Evolutionary conservation across 352 stramenopile species (phyloP).

Genomic region (Globisporangium rhizosaccharum): DNA sequence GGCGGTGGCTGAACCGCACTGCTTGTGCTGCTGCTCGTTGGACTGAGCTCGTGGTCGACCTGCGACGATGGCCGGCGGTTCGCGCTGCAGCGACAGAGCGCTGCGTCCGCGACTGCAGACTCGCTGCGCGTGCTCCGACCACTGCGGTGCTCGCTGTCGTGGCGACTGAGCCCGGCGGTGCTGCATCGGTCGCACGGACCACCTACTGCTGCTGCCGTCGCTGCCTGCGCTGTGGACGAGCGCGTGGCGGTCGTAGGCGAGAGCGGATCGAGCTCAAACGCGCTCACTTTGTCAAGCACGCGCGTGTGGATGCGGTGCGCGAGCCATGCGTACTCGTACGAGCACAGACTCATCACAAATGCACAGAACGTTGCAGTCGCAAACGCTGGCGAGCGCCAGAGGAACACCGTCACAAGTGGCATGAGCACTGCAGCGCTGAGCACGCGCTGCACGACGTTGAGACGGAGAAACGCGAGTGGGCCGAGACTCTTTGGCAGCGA

Average conservation of each 20-base stretch:
- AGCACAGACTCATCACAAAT: slow-evolving; percentile 54
- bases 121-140: slow-evolving; percentile 28
- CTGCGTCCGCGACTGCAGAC: slow-evolving; percentile 15
- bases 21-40: slow-evolving; percentile 19
- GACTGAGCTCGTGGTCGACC: slow-evolving; percentile 16
- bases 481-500: background rate
- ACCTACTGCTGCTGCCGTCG: background rate
- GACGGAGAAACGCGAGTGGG: slow-evolving; percentile 14
- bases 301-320: slow-evolving; percentile 58
- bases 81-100: background rate
- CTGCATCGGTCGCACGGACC: background rate
- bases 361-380: slow-evolving; percentile 62
- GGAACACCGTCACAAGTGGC: slow-evolving; percentile 58
- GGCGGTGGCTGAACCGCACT: slow-evolving; percentile 1
- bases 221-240: slow-evolving; percentile 1
- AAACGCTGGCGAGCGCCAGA: slow-evolving; percentile 60
- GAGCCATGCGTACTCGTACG: slow-evolving; percentile 71
- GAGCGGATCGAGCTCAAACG: slow-evolving; percentile 10
- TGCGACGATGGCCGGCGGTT: background rate
- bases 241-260: slow-evolving; percentile 9
- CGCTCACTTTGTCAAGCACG: slow-evolving; percentile 17
- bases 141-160: slow-evolving; percentile 6
- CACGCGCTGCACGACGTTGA: slow-evolving; percentile 58
- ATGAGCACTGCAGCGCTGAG: slow-evolving; percentile 51
- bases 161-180: background rate